Conservation (phyloP, 352 stramenopile species). For the Pythium dissimile region DNA sequence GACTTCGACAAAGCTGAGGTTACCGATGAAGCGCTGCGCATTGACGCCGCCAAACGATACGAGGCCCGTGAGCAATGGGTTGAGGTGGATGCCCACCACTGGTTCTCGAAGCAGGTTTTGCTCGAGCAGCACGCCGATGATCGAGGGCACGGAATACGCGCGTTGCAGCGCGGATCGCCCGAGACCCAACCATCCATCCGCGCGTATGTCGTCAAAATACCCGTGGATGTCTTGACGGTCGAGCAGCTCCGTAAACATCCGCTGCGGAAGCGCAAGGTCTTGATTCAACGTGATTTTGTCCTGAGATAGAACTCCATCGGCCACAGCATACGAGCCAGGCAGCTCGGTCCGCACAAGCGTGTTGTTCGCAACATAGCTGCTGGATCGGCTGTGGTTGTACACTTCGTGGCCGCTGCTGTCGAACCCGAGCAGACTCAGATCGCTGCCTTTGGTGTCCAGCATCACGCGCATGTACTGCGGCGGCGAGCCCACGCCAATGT, state of each 20-base stretch:
- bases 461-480: conserved; percentile 16
- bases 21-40: not conserved
- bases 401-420: conserved; percentile 2
- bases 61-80: conserved; percentile 7
- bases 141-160: conserved; percentile 2
- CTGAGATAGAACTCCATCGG: conserved; percentile 8
- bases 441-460: conserved; percentile 11
- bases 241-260: conserved; percentile 6
- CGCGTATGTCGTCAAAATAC: conserved; percentile 8
- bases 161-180: not conserved
- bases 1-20: conserved; percentile 12
- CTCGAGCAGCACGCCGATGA: not conserved
- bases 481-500: conserved; percentile 16
- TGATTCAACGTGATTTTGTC: conserved; percentile 2
- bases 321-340: not conserved
- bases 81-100: conserved; percentile 15
- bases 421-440: conserved; percentile 11
- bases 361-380: conserved; percentile 15
- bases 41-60: conserved; percentile 13
- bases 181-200: conserved; percentile 14
- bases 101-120: not conserved
- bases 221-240: not conserved
- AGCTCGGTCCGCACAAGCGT: conserved; percentile 11
- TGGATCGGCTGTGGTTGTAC: conserved; percentile 15
- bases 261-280: not conserved